Percentiles rank a stretch among this genome's conserved stretches.
These are phyloP conservation scores for Remersonia thermophila DNA, from an alignment of 2,329 filamentous ascomycete species.

Conservation along the genomic window DNA sequence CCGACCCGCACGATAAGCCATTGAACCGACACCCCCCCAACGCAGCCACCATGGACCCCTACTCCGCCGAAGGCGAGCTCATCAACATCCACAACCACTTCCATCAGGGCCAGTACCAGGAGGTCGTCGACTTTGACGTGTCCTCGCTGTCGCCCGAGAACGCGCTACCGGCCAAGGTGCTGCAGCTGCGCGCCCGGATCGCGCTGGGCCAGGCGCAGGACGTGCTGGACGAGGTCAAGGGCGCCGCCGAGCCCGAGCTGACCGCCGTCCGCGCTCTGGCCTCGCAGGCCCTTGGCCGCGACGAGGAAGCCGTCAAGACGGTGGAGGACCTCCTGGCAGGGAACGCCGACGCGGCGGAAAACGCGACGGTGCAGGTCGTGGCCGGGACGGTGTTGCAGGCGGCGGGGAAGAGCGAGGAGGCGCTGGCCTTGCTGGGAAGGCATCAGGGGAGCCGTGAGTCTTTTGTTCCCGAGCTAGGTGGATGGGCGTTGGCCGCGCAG, in stretches of 20 bases:
- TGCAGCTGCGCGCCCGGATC: conserved; percentile 71
- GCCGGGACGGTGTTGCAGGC: conserved; percentile 72
- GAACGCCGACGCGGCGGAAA: conserved; percentile 54
- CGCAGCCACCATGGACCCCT: conserved; percentile 47
- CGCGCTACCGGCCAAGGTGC: conserved; percentile 59
- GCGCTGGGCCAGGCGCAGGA: conserved; percentile 67
- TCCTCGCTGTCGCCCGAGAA: conserved; percentile 70
- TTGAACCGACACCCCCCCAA: not conserved
- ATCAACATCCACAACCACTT: conserved; percentile 61
- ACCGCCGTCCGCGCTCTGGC: conserved; percentile 67
- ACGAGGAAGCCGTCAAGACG: conserved; percentile 47
- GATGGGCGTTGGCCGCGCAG: not conserved
- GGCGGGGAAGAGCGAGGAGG: conserved; percentile 73
- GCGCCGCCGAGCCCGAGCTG: conserved; percentile 56
- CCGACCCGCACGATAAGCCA: not conserved
- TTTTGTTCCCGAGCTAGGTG: not conserved
- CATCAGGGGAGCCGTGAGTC: conserved; percentile 76
- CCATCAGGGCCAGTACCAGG: conserved; percentile 72
- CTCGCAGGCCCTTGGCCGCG: conserved; percentile 47
- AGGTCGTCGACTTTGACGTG: conserved; percentile 76
- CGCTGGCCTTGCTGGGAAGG: conserved; percentile 62
- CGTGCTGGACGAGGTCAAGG: conserved; percentile 57
- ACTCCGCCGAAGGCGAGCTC: conserved; percentile 58
- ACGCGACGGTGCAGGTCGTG: conserved; percentile 68
- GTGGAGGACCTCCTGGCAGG: conserved; percentile 56